Evolutionary conservation across 2,329 filamentous ascomycete genomes (phyloP).

Genomic region (Drechslerella coelobrocha): DNA sequence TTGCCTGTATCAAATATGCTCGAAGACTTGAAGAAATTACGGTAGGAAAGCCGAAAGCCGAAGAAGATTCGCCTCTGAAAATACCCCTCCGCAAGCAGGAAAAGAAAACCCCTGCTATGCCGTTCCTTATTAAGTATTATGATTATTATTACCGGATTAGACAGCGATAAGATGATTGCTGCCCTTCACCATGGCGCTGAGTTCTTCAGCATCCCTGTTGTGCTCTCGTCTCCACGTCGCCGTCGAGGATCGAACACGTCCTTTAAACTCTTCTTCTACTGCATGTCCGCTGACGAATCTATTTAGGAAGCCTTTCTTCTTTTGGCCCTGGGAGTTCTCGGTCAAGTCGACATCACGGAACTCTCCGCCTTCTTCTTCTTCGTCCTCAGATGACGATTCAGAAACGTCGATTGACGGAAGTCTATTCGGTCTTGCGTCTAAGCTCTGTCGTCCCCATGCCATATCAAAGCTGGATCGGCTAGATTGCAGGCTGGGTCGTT

Average conservation of each 20-base stretch:
- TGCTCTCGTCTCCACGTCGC: conserved; percentile 44
- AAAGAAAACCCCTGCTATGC: background rate
- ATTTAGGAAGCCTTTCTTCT: conserved; percentile 81
- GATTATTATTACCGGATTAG: conserved; percentile 13
- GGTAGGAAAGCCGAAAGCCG: background rate
- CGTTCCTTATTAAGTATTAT: background rate
- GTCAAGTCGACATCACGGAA: conserved; percentile 91
- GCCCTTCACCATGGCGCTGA: conserved; percentile 47
- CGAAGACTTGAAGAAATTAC: background rate
- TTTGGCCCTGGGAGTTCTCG: conserved; percentile 74
- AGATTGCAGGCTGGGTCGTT: conserved; percentile 63
- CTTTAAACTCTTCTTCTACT: conserved; percentile 23
- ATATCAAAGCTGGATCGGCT: conserved; percentile 55
- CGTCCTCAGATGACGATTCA: conserved; percentile 65
- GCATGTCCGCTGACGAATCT: conserved; percentile 67
- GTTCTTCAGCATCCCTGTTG: conserved; percentile 44
- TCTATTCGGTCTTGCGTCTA: conserved; percentile 75
- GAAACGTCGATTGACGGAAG: conserved; percentile 67
- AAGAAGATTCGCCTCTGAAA: background rate
- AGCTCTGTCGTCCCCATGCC: conserved; percentile 67
- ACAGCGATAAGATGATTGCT: conserved; percentile 47
- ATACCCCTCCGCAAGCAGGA: background rate
- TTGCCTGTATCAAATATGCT: background rate
- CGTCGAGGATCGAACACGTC: conserved; percentile 31
- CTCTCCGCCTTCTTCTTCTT: conserved; percentile 71